Evolutionary conservation across 2,329 filamentous ascomycete genomes (phyloP).

Genomic region (Cytospora mali): DNA sequence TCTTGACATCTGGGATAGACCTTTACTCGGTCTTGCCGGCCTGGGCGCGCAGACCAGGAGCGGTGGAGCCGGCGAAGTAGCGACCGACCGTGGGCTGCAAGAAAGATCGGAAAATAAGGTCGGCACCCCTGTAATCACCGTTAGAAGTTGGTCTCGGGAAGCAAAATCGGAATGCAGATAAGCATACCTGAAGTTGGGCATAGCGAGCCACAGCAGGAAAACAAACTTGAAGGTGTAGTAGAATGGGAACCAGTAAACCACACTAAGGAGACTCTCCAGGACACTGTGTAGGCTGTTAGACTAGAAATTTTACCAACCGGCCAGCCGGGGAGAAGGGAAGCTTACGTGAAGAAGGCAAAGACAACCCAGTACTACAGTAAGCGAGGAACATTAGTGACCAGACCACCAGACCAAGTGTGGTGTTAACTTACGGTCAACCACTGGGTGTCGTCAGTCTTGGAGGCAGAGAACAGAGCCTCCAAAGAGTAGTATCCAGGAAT

Average conservation of each 20-base stretch:
- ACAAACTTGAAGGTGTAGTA: conserved; percentile 99
- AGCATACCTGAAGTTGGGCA: conserved; percentile 87
- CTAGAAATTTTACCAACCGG: too few species aligned
- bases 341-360: conserved; percentile 76
- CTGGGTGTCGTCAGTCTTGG: conserved; percentile 80
- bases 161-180: conserved; percentile 10
- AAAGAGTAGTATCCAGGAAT: conserved; percentile 86
- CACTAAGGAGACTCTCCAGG: conserved; percentile 78
- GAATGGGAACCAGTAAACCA: conserved; percentile 96
- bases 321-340: neutral
- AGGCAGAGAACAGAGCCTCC: conserved; percentile 70
- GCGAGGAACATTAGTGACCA: conserved; percentile 39
- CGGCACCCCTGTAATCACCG: conserved; percentile 70
- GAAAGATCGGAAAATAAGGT: conserved; percentile 96
- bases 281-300: conserved; percentile 51
- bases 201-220: conserved; percentile 95
- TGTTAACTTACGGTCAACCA: conserved; percentile 66
- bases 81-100: conserved; percentile 87
- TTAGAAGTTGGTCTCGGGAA: conserved; percentile 1
- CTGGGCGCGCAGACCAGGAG: conserved; percentile 86
- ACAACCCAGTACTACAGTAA: conserved; percentile 80
- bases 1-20: neutral
- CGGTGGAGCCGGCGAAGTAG: conserved; percentile 84
- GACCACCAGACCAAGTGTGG: conserved; percentile 12
- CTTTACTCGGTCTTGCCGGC: conserved; percentile 74